Base-by-base conservation (phyloP, 768 basidiomycete genomes). In the Hericium coralloides region DNA sequence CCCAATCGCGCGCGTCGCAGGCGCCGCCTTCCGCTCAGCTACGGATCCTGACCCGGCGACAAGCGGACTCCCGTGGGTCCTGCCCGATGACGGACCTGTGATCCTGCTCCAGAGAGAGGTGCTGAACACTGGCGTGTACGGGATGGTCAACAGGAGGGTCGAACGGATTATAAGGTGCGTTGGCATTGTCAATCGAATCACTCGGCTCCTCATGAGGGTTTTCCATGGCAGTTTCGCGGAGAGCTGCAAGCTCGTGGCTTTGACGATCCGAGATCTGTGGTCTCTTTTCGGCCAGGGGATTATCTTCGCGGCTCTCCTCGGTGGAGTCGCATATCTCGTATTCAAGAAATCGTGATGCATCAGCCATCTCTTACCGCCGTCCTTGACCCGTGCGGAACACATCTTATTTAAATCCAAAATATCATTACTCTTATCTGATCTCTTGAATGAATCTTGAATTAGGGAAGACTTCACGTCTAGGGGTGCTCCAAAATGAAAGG, bases 11-110 rank as follows among this genome's bases (percentile, higher is more conserved):
- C 74, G 79, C 38, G 70, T 83, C 31, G 79, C 77, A 6, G 76
- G 75, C 5, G 76, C 80, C 12, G 79, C 82, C 55, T 74, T 83
- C 63, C 73, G 74, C 56, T 75, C 78, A 43, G 76, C 79, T 15
- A 77, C 76, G 10, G 72, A 79, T 50, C 69, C 75, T 1, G 72
- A 79, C 61, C 63, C 67, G 23, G 69, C 65, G 38, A 76, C 76
- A 20, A 79, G 70, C 58, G 80, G 79, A 3, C 70, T 70, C 49
- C 72, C 76, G 0, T 81, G 75, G 70, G 60, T 79, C 2, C 67
- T 82, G 26, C 70, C 72, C 2, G 79, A 82, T 59, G 72, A 79
- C 59, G 80, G 81, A 3, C 76, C 76, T 2, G 75, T 78, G 7
- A 76, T 79, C 59, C 66, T 72, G 55, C 67, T 80, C 5, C 72